Evolutionary conservation across 1,139 yeast species (phyloP), one percentile per base, ranked within the genome.

Genomic region (Candida sp.): DNA sequence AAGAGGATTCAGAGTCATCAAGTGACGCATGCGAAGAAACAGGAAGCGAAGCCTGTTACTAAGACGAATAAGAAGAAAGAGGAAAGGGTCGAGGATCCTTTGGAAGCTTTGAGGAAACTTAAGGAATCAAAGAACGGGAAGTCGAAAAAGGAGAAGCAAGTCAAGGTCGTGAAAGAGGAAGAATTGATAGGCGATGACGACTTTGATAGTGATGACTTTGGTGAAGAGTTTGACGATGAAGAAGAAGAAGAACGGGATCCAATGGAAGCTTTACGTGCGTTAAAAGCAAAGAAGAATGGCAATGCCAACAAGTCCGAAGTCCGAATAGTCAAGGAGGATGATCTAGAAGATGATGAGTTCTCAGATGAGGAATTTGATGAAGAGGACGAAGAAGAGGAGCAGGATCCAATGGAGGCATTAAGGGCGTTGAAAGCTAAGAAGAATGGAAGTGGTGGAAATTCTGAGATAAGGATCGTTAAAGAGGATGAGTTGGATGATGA

Each of bases 321-420:
- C 12, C 51, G 63, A 49, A 55, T 68, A 7, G 66, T 66, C 2
- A 63, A 65, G 40, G 75, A 69, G 50, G 74, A 70, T 46, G 72
- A 67, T 26, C 56, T 68, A 35, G 56, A 58, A 1, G 68, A 66
- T 39, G 69, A 65, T 48, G 61, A 61, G 39, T 26, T 56, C 26
- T 46, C 53, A 5, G 64, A 34, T 12, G 73, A 69, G 42, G 58
- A 58, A 42, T 32, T 32, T 43, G 7, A 51, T 50, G 25, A 67
- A 74, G 50, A 77, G 81, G 2, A 64, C 73, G 69, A 77, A 73
- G 38, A 34, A 59, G 48, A 47, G 12, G 65, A 58, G n/a, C 63
- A 62, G 40, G 67, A 67, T 44, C 69, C 70, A 7, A 47, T 67
- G 54, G 67, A 57, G 34, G 62, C 61, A 25, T 58, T 69, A 44